Base-by-base conservation (phyloP, 352 stramenopile genomes). In the Phytophthora chlamydospora region DNA sequence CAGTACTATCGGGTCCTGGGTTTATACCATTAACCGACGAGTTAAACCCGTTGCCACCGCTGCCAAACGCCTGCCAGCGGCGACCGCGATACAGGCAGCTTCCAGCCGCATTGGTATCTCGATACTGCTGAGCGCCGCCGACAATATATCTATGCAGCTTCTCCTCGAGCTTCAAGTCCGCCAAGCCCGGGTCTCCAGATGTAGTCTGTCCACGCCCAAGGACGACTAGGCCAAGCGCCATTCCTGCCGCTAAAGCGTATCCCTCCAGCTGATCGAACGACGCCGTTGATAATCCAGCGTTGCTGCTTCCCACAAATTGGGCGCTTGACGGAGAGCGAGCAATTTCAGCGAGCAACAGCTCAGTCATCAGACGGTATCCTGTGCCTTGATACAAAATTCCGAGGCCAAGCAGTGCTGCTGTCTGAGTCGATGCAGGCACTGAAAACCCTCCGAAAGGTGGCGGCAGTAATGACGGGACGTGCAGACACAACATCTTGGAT, bases 401-500 rank as follows among this genome's bases (percentile, higher is more conserved):
- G 17, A 99, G 87, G 5, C 96, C 96, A 4, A 98, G 71, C 34
- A 99, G 71, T n/a, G 97, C 97, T 34, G 97, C 96, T 11, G 92
- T 93, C 66, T 99, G 97, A 17, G 97, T 98, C 8, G 95, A 90
- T 17, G 89, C 87, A 6, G 97, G 92, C 5, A 99, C 93, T 50
- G 98, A 98, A 73, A 99, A 98, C 19, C 98, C 91, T 19, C 91
- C 88, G 62, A 98, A 98, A 31, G 95, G 90, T 19, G 92, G 76
- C 13, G 96, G 96, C 3, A 99, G 85, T 19, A 99, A 77, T 11
- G 94, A 98, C 5, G 97, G 97, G 60, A 99, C 95, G 73, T 99
- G 97, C 24, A 99, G 82, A 70, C 95, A 99, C 2, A 99, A 76
- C 93, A 99, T 99, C 80, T 99, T 99, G 3, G 91, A 98, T 0